phyloP scores from a whole-genome alignment of 768 basidiomycete genomes.

The Panaeolus papilionaceus region DNA sequence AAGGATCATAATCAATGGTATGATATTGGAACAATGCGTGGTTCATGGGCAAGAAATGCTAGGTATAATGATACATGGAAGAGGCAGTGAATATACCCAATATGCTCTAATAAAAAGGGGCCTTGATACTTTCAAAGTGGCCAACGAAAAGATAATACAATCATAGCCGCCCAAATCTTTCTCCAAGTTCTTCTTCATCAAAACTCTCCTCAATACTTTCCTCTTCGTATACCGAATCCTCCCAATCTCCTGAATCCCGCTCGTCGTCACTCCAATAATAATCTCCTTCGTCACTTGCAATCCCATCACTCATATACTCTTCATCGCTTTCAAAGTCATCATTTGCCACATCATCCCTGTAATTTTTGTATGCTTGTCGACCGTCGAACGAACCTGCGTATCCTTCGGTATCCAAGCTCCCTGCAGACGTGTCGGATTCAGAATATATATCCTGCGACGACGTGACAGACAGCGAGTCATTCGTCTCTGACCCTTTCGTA shows the following conservation, averaged over 20 bases:
- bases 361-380: slow-evolving; percentile 2
- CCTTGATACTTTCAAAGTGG: background rate
- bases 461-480: slow-evolving; percentile 3
- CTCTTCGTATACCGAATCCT: slow-evolving; percentile 16
- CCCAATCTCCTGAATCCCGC: slow-evolving; percentile 23
- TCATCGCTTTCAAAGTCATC: slow-evolving; percentile 24
- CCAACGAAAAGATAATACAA: background rate
- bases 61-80: slow-evolving; percentile 9
- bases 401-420: background rate
- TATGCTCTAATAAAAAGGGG: background rate
- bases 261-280: slow-evolving; percentile 30
- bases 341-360: slow-evolving; percentile 18
- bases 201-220: background rate
- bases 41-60: slow-evolving; percentile 5
- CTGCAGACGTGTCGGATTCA: background rate
- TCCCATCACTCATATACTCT: slow-evolving; percentile 30
- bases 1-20: background rate
- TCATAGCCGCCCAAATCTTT: slow-evolving; percentile 8
- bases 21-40: background rate
- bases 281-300: slow-evolving; percentile 30
- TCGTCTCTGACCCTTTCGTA: background rate
- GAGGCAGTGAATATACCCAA: background rate
- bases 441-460: slow-evolving; percentile 4
- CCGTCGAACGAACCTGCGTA: slow-evolving; percentile 23
- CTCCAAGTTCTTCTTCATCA: background rate